Percentiles rank a stretch among this genome's conserved stretches.
These are phyloP conservation scores for Solanum bukasovii DNA, from an alignment of 257 asterid species.

Conservation along the genomic window DNA sequence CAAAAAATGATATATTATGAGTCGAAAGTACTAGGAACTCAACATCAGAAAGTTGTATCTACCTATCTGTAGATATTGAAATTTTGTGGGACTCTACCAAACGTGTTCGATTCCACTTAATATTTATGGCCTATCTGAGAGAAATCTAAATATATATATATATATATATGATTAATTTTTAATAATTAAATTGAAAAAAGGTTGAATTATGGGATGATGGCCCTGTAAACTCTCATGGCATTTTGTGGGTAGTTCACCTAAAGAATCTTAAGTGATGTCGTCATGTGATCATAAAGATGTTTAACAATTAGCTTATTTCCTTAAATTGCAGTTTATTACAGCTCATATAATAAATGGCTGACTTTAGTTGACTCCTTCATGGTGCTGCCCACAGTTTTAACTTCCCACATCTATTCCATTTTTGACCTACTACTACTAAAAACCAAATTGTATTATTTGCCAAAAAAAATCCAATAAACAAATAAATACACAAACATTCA, in stretches of 20 bases:
- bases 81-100: not conserved
- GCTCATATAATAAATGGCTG: not conserved
- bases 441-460: not conserved
- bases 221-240: not conserved
- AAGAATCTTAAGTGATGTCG: not conserved
- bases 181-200: not conserved
- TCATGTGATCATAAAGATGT: not conserved
- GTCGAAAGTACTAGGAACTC: not conserved
- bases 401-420: not conserved
- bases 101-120: too few species aligned
- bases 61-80: accelerated
- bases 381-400: not conserved
- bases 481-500: not conserved
- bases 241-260: not conserved
- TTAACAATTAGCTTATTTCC: not conserved
- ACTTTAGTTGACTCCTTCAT: not conserved
- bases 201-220: not conserved
- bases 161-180: too few species aligned
- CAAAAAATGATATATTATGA: not conserved
- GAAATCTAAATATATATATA: too few species aligned
- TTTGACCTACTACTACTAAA: not conserved
- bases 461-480: not conserved
- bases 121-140: too few species aligned
- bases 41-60: not conserved
- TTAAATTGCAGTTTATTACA: not conserved